Conservation (phyloP, 2,329 filamentous ascomycete genomes). For the Alternaria alternata region DNA sequence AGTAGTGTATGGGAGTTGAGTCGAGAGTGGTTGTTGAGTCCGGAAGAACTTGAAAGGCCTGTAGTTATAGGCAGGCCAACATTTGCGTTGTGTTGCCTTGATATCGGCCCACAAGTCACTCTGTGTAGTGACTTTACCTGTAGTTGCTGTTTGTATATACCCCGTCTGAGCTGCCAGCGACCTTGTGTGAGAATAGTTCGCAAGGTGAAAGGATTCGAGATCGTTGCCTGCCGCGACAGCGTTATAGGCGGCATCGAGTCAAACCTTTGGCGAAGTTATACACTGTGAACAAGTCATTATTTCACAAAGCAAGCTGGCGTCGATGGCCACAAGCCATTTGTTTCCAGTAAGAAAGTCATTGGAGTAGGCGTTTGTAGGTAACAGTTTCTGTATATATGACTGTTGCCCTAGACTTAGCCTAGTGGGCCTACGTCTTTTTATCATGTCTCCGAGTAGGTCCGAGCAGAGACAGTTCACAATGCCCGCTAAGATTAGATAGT, state of each 20-base stretch:
- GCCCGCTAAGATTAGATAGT: background rate
- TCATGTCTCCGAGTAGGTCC: background rate
- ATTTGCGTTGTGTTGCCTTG: background rate
- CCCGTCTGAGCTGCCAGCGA: background rate
- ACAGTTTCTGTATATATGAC: background rate
- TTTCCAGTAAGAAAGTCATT: background rate
- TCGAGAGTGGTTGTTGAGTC: background rate
- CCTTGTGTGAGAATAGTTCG: background rate
- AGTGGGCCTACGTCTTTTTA: background rate
- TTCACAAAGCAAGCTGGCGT: background rate
- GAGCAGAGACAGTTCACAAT: background rate
- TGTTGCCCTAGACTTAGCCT: background rate
- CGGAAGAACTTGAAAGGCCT: background rate
- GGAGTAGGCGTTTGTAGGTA: background rate
- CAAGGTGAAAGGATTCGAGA: background rate
- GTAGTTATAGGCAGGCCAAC: background rate
- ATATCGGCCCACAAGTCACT: too few species aligned
- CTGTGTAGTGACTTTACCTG: background rate
- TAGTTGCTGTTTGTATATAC: background rate
- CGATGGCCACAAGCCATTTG: background rate
- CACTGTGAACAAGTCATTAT: background rate
- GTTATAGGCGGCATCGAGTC: background rate
- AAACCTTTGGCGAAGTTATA: background rate
- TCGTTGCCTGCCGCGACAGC: background rate
- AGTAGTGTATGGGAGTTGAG: background rate